Base-by-base conservation (phyloP, 2,329 filamentous ascomycete species). In the Phaeosphaeria sp. region DNA sequence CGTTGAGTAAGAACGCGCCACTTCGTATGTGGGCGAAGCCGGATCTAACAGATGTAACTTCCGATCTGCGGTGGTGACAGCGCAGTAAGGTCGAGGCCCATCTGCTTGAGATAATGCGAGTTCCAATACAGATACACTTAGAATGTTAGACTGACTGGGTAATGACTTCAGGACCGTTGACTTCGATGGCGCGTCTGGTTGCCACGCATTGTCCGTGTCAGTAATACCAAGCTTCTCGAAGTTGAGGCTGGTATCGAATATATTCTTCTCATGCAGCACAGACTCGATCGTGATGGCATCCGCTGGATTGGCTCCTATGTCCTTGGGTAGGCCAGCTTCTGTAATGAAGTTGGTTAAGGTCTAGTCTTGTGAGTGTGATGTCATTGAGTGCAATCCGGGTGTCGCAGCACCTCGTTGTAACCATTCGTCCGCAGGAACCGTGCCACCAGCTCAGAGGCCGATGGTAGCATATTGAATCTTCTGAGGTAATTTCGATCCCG, bases 211-310 rank as follows among this genome's bases (percentile, higher is more conserved):
- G 18, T 78, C 72, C 13, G 60, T 74, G 54, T 81, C 78, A n/a
- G 80, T 74, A 0, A 80, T 59, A 6, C 80, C 82, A 47, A 84
- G 71, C 66, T 84, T 86, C 67, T 88, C 86, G 59, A 87, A 87
- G 2, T 77, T 78, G 24, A 83, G 69, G 54, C 78, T 84, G 13
- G 85, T 69, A 65, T 89, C 86, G 63, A 84, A 88, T 0, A 76
- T 77, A 65, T 80, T 82, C 75, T 88, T 89, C 73, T 89, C 86
- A 49, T 86, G 80, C 7, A 89, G 76, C n/a, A 88, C 77, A 45
- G 81, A 77, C 65, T 89, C 86, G 51, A 89, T 81, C 2, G 86
- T 87, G 70, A 86, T 77, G 52, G 81, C 77, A 27, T 77, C 77
- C 49, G 76, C 77, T 11, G 74, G 70, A 3, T 73, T 68, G 8